Percentiles rank a stretch among this genome's conserved stretches.
Conservation (phyloP, 371 early-diverging fungal genomes). For the Parasitella parasitica region DNA sequence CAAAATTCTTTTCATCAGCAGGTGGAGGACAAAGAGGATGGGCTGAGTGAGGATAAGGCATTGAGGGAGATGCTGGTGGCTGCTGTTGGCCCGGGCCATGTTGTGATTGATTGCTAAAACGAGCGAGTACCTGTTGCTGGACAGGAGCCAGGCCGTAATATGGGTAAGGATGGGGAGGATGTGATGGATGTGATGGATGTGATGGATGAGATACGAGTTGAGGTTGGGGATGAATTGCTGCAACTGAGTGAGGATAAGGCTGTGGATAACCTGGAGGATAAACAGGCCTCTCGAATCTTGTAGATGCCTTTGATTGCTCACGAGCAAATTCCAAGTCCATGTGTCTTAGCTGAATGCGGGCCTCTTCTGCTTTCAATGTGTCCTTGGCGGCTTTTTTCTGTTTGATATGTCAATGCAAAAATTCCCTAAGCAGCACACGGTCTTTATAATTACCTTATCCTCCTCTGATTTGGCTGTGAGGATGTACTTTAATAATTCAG, state of each 20-base stretch:
- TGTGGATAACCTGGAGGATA: not conserved
- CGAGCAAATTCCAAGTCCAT: slow-evolving; percentile 40
- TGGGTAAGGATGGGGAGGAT: not conserved
- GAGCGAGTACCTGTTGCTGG: slow-evolving; percentile 39
- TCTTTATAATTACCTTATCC: slow-evolving; percentile 50
- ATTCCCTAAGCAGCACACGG: not conserved
- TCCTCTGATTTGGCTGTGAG: slow-evolving; percentile 49
- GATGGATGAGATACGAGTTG: not conserved
- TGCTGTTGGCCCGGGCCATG: not conserved
- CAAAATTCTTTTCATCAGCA: not conserved
- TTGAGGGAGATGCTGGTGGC: slow-evolving; percentile 28
- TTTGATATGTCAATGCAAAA: not conserved
- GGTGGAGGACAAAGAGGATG: slow-evolving; percentile 37
- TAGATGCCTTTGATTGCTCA: slow-evolving; percentile 29
- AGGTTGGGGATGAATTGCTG: slow-evolving; percentile 4
- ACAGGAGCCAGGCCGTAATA: slow-evolving; percentile 34
- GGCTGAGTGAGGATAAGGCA: slow-evolving; percentile 38
- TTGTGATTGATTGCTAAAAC: slow-evolving; percentile 19
- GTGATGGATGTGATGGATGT: too few species aligned
- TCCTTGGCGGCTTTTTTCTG: slow-evolving; percentile 47
- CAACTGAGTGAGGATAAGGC: not conserved
- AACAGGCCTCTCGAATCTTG: slow-evolving; percentile 7
- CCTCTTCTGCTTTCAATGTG: slow-evolving; percentile 38
- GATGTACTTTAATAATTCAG: slow-evolving; percentile 41
- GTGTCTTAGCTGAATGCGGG: slow-evolving; percentile 35